phyloP scores from a whole-genome alignment of 352 stramenopile species.

The Globisporangium spinosum region DNA sequence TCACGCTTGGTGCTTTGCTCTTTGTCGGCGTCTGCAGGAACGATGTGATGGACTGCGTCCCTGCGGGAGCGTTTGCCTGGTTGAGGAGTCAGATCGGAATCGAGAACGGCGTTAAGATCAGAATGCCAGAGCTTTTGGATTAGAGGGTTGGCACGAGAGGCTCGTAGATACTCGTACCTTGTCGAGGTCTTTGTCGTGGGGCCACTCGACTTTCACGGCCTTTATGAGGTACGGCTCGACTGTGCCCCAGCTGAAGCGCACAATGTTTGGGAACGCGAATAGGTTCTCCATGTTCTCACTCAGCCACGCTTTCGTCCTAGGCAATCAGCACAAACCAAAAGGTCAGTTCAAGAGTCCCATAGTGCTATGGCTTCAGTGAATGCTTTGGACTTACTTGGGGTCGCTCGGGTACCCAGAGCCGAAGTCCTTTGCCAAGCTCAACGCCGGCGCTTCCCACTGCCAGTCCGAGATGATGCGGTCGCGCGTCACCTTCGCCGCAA shows the following conservation, averaged over 20 bases:
- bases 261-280: conserved; percentile 91
- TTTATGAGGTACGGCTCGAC: conserved; percentile 53
- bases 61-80: conserved; percentile 49
- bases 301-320: conserved; percentile 87
- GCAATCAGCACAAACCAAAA: background rate
- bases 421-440: conserved; percentile 71
- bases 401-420: conserved; percentile 92
- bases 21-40: conserved; percentile 54
- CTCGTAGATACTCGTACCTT: conserved; percentile 27
- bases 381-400: conserved; percentile 56
- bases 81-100: background rate
- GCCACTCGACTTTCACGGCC: conserved; percentile 61
- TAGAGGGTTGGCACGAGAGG: background rate
- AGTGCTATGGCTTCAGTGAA: background rate
- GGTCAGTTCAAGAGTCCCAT: conserved; percentile 3
- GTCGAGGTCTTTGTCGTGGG: conserved; percentile 61
- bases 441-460: conserved; percentile 79
- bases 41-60: conserved; percentile 78
- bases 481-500: conserved; percentile 91
- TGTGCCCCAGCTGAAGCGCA: conserved; percentile 92
- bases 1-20: conserved; percentile 7
- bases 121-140: background rate
- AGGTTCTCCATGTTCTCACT: conserved; percentile 74
- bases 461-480: conserved; percentile 88
- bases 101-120: background rate